A percentile compares a stretch with the other conserved stretches of the same genome.
These are phyloP conservation scores for Lodderomyces beijingensis DNA, from an alignment of 1,139 yeast species.

Conservation along the genomic window DNA sequence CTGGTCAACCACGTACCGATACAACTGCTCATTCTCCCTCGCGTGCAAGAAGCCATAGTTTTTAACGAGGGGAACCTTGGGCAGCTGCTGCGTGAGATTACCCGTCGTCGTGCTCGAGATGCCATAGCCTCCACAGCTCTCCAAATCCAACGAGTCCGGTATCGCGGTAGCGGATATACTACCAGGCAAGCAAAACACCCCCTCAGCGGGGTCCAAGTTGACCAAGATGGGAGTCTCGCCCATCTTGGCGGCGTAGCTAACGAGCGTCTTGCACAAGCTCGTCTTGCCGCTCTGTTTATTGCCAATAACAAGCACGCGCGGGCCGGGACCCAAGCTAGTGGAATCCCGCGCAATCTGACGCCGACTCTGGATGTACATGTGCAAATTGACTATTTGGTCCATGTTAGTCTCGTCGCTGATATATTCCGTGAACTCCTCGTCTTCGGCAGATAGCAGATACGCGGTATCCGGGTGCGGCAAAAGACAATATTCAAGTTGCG, in stretches of 20 bases:
- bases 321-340: slow-evolving; percentile 38
- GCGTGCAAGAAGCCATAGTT: slow-evolving; percentile 69
- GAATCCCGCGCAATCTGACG: slow-evolving; percentile 40
- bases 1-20: slow-evolving; percentile 50
- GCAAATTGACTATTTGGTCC: slow-evolving; percentile 62
- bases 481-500: slow-evolving; percentile 45
- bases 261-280: slow-evolving; percentile 60
- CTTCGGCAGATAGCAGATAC: slow-evolving; percentile 24
- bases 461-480: slow-evolving; percentile 43
- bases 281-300: slow-evolving; percentile 75
- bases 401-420: slow-evolving; percentile 67
- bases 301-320: slow-evolving; percentile 74
- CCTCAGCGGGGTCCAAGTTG: slow-evolving; percentile 79
- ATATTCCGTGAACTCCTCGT: slow-evolving; percentile 49
- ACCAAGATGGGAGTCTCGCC: slow-evolving; percentile 62
- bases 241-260: slow-evolving; percentile 74
- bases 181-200: slow-evolving; percentile 81
- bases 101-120: slow-evolving; percentile 84
- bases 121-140: slow-evolving; percentile 72
- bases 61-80: slow-evolving; percentile 83
- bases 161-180: slow-evolving; percentile 80
- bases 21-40: slow-evolving; percentile 57
- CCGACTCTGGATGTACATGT: slow-evolving; percentile 67
- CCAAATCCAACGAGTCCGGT: slow-evolving; percentile 76
- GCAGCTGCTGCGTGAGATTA: slow-evolving; percentile 64